Evolutionary conservation across 2,329 filamentous ascomycete genomes (phyloP).

Genomic region (Neobulgaria alba): DNA sequence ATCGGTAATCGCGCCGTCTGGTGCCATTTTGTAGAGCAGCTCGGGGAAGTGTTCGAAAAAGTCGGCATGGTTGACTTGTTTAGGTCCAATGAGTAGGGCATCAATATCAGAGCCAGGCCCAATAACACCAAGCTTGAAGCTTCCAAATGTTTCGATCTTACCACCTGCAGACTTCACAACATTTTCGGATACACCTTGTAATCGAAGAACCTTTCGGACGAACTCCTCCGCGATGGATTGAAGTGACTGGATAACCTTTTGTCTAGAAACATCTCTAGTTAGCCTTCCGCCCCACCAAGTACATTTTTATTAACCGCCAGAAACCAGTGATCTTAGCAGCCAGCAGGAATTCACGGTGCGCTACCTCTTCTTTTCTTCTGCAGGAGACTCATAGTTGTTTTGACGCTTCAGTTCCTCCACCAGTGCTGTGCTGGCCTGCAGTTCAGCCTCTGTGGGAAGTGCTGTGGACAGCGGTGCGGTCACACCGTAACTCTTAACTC

Average conservation of each 20-base stretch:
- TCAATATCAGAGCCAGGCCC: constrained; percentile 97
- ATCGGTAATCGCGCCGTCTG: constrained; percentile 72
- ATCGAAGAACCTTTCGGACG: constrained; percentile 61
- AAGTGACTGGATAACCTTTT: constrained; percentile 61
- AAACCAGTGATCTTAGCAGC: too few species aligned
- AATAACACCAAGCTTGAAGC: constrained; percentile 88
- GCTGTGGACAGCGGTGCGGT: constrained; percentile 75
- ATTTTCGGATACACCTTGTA: constrained; percentile 56
- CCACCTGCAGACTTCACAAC: constrained; percentile 79
- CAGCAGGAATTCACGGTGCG: neutral
- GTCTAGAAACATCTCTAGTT: too few species aligned
- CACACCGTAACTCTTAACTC: constrained; percentile 44
- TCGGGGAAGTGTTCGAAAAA: constrained; percentile 88
- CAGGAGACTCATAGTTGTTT: constrained; percentile 81
- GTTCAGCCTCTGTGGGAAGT: constrained; percentile 69
- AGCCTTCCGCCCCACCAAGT: too few species aligned
- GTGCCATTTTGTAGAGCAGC: constrained; percentile 67
- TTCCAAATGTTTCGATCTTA: constrained; percentile 93
- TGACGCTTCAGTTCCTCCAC: constrained; percentile 78
- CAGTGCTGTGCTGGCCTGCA: constrained; percentile 67
- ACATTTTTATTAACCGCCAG: too few species aligned
- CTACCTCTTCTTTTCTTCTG: constrained; percentile 78
- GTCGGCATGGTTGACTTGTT: constrained; percentile 79
- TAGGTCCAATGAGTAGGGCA: constrained; percentile 84
- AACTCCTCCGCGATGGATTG: constrained; percentile 79